A percentile compares a stretch with the other conserved stretches of the same genome.
These are phyloP conservation scores for Microdochium paspali DNA, from an alignment of 2,329 filamentous ascomycete genomes.

Conservation along the genomic window DNA sequence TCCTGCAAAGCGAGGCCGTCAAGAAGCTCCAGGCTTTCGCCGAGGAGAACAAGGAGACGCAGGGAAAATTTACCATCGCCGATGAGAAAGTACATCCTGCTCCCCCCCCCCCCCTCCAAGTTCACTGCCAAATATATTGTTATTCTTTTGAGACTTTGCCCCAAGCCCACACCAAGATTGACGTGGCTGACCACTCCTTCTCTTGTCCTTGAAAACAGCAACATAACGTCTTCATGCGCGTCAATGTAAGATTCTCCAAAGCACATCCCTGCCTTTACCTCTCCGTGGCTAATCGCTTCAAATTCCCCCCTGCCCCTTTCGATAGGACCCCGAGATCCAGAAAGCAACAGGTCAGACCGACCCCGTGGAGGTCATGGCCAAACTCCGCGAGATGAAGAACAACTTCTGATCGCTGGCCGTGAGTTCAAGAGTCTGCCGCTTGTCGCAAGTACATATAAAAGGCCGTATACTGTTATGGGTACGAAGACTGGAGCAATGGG, in stretches of 20 bases:
- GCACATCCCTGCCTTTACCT: neutral
- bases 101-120: no score
- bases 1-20: conserved; percentile 66
- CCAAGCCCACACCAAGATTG: no score
- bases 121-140: no score
- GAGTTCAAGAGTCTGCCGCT: no score
- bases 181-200: no score
- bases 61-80: conserved; percentile 92
- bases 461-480: no score
- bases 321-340: conserved; percentile 80
- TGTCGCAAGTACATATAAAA: no score
- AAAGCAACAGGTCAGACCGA: conserved; percentile 74
- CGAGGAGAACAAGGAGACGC: conserved; percentile 73
- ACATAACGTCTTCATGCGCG: conserved; percentile 95
- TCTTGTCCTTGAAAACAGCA: conserved; percentile 36
- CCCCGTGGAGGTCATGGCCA: conserved; percentile 75
- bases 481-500: no score
- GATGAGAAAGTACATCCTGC: conserved; percentile 71
- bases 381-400: conserved; percentile 87
- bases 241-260: conserved; percentile 48
- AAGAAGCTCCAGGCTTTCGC: conserved; percentile 71
- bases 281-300: no score
- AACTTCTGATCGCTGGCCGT: no score
- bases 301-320: no score
- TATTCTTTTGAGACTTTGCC: no score